phyloP scores from a whole-genome alignment of 257 asterid species.

The Henckelia pumila region DNA sequence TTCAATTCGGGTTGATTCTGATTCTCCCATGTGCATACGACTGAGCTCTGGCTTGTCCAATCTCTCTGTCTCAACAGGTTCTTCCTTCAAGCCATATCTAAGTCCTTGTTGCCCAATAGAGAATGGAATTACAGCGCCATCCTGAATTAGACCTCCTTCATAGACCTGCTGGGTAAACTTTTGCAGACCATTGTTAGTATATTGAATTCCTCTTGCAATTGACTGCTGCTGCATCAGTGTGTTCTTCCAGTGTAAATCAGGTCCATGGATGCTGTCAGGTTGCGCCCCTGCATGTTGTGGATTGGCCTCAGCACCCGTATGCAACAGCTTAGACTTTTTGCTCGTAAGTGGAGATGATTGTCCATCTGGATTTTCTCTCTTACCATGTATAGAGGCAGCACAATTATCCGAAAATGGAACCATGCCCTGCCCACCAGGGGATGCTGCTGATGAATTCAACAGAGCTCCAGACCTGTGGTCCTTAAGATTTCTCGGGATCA shows the following conservation, averaged over 20 bases:
- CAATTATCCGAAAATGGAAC: conserved; percentile 50
- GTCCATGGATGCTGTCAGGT: conserved; percentile 58
- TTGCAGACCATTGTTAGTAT: conserved; percentile 57
- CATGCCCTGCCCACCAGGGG: conserved; percentile 71
- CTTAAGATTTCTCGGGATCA: conserved; percentile 67
- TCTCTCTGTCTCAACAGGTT: conserved; percentile 72
- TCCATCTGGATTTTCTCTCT: conserved; percentile 74
- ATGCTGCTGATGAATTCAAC: conserved; percentile 51
- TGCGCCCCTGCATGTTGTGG: conserved; percentile 60
- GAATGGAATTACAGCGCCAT: conserved; percentile 57
- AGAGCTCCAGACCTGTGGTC: conserved; percentile 66
- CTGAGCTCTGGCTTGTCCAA: conserved; percentile 55
- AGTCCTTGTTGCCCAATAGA: conserved; percentile 70
- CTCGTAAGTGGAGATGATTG: conserved; percentile 57
- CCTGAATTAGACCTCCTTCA: conserved; percentile 74
- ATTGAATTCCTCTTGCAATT: conserved; percentile 55
- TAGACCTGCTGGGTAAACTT: conserved; percentile 63
- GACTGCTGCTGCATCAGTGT: conserved; percentile 64
- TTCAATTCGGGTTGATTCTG: conserved; percentile 57
- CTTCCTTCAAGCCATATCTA: conserved; percentile 84
- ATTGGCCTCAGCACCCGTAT: conserved; percentile 48
- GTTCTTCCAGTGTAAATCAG: conserved; percentile 83
- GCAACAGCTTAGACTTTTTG: conserved; percentile 66
- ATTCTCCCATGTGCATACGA: conserved; percentile 51
- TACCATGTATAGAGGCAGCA: conserved; percentile 57